Base-by-base conservation (phyloP, 2,329 filamentous ascomycete species). In the Aspergillus sp. region DNA sequence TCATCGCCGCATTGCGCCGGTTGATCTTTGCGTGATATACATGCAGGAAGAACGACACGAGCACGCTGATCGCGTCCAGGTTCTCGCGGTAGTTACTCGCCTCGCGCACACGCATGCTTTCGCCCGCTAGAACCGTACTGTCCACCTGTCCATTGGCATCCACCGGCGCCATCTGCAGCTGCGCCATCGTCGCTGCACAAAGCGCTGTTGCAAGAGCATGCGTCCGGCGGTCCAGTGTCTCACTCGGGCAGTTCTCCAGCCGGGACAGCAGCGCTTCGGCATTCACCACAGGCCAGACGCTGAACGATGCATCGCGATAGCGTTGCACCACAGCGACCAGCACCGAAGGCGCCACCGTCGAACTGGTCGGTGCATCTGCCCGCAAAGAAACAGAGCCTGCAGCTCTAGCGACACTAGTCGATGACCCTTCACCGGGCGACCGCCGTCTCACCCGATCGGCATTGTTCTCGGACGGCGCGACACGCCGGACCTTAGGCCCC, bases 1-100 rank as follows among this genome's bases (percentile, higher is more conserved):
- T 59, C 63, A 67, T 62, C 1, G 65, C 65, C 14, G 59, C 60
- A 8, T 57, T 60, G 9, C 59, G 56, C 48, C 60, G 56, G n/a
- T 68, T 65, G 19, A 60, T 55, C 49, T 68, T 68, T 14, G 65
- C 65, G 54, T 68, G 59, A 45, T 67, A 65, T 3, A 68, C 65
- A 57, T 68, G 65, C 46, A 68, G 53, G 26, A 68, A 68, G 50
- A 68, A 67, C 1, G 65, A 66, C 14, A 59, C 55, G 24, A 68
- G 53, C 4, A 65, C 46, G 45, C 57, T 56, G 22, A 52, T 57
- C 8, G 60, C 17, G 41, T 66, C 58, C 3, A 60, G 52, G 47
- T 62, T 40, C 22, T 61, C 59, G 14, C 57, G 45, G 10, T 58
- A 51, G 1, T 55, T 32, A 20, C 47, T 57, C 32, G 54, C 47